Evolutionary conservation across 2,329 filamentous ascomycete genomes (phyloP).

Genomic region (Ceratocystis cacaofunesta): DNA sequence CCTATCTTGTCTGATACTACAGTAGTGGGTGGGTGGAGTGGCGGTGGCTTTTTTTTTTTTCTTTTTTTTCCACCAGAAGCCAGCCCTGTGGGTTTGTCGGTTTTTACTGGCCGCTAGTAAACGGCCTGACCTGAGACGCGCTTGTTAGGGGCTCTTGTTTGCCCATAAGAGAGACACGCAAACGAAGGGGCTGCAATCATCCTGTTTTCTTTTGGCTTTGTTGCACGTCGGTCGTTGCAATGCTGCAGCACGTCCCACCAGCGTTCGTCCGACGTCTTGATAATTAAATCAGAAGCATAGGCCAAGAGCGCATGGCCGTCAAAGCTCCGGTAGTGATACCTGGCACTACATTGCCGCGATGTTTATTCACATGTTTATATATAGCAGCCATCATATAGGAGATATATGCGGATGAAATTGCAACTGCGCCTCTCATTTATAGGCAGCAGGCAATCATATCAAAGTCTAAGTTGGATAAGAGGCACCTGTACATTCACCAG

Average conservation of each 20-base stretch:
- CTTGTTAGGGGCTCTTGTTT: background rate
- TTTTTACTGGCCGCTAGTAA: background rate
- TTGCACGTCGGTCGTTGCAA: background rate
- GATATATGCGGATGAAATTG: background rate
- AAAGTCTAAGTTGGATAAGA: background rate
- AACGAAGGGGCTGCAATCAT: background rate
- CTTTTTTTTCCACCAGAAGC: too few relatives aligned
- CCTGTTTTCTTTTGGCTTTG: background rate
- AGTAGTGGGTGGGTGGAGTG: too few relatives aligned
- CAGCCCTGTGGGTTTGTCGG: background rate
- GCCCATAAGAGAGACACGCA: background rate
- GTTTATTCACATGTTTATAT: background rate
- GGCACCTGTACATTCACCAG: too few relatives aligned
- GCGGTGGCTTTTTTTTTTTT: too few relatives aligned
- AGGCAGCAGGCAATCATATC: background rate
- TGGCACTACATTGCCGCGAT: background rate
- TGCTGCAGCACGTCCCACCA: background rate
- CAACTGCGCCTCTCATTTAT: background rate
- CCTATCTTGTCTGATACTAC: background rate
- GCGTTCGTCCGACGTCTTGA: conserved; percentile 1
- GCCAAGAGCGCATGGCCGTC: background rate
- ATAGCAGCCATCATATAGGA: background rate
- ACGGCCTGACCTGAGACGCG: conserved; percentile 1
- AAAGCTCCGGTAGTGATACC: background rate
- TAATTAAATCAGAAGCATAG: background rate